Evolutionary conservation across 2,329 filamentous ascomycete genomes (phyloP).

Genomic region (Claviceps capensis): DNA sequence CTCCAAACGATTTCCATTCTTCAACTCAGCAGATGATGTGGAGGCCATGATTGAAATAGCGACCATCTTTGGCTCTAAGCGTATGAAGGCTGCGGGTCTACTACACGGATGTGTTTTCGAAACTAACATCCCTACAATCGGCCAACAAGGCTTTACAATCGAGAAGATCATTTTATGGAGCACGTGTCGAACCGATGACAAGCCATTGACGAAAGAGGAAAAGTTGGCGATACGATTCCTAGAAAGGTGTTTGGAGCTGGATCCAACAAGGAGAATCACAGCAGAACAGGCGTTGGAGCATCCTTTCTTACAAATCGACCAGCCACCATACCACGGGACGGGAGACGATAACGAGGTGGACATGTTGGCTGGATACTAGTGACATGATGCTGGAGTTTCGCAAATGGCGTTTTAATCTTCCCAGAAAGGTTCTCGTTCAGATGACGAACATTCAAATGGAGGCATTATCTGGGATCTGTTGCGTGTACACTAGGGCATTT

Average conservation of each 20-base stretch:
- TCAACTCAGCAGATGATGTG: conserved; percentile 96
- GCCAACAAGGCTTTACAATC: conserved; percentile 69
- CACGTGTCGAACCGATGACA: conserved; percentile 56
- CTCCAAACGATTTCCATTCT: conserved; percentile 88
- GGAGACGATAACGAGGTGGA: conserved; percentile 43
- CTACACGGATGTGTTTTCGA: conserved; percentile 88
- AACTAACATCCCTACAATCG: conserved; percentile 82
- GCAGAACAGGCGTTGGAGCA: conserved; percentile 62
- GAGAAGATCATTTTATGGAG: conserved; percentile 96
- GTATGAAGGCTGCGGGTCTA: conserved; percentile 71
- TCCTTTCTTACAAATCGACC: conserved; percentile 43
- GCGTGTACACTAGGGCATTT: conserved; percentile 2
- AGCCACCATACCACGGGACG: conserved; percentile 15
- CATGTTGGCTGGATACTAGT: conserved; percentile 22
- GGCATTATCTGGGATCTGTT: background rate
- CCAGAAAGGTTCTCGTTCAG: conserved; percentile 1
- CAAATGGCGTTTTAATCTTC: background rate
- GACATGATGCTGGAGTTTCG: background rate
- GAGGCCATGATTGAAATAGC: conserved; percentile 96
- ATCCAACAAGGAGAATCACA: conserved; percentile 59
- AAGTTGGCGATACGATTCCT: conserved; percentile 61
- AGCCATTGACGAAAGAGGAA: conserved; percentile 50
- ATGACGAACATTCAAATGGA: background rate
- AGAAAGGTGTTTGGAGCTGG: conserved; percentile 58
- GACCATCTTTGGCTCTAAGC: conserved; percentile 76